A percentile compares a stretch with the other conserved stretches of the same genome.
Evolutionary conservation across 805 yeast species (phyloP).

Genomic region (Osmozyma mogii): DNA sequence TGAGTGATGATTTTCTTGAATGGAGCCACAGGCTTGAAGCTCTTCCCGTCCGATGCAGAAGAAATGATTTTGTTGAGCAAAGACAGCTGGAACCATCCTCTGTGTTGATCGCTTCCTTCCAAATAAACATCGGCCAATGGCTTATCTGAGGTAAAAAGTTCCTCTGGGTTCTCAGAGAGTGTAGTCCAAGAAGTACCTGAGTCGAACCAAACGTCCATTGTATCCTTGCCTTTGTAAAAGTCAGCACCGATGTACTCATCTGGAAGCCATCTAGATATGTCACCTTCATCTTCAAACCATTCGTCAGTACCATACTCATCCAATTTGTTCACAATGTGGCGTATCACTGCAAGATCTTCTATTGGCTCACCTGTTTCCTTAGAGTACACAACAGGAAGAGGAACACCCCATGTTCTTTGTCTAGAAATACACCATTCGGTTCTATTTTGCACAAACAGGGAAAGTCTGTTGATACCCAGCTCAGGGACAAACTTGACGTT

Average conservation of each 20-base stretch:
- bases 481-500: conserved; percentile 68
- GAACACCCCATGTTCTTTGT: conserved; percentile 97
- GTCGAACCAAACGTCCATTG: conserved; percentile 99
- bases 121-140: conserved; percentile 68
- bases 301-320: conserved; percentile 57
- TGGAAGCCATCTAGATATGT: conserved; percentile 71
- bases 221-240: conserved; percentile 68
- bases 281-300: conserved; percentile 63
- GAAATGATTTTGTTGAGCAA: conserved; percentile 64
- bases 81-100: conserved; percentile 99
- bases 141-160: conserved; percentile 16
- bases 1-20: conserved; percentile 76
- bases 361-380: conserved; percentile 56
- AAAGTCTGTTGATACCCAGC: conserved; percentile 61
- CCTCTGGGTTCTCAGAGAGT: conserved; percentile 35
- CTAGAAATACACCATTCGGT: conserved; percentile 97
- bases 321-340: conserved; percentile 49
- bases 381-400: conserved; percentile 76
- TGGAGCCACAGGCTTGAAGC: conserved; percentile 41
- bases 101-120: conserved; percentile 97
- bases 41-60: conserved; percentile 34
- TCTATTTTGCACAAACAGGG: conserved; percentile 66
- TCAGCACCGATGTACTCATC: conserved; percentile 26
- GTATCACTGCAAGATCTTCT: conserved; percentile 47
- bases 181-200: conserved; percentile 89